Evolutionary conservation across 73 alveolate species (phyloP).

Genomic region (Paramecium biaurelia): DNA sequence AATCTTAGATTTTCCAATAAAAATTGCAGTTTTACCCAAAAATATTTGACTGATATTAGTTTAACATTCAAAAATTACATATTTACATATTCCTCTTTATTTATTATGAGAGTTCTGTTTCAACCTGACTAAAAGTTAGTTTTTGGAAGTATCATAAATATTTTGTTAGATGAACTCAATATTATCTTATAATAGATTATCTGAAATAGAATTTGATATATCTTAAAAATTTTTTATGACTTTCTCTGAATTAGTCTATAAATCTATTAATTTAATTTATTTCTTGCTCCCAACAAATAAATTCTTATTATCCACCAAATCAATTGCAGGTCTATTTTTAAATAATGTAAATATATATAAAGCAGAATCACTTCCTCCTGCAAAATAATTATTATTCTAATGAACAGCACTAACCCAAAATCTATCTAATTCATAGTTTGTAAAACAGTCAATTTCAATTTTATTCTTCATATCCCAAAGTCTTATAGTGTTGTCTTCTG

Average conservation of each 20-base stretch:
- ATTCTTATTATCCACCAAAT: constrained; percentile 60
- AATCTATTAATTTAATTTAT: constrained; percentile 46
- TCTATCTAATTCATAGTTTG: constrained; percentile 89
- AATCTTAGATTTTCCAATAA: constrained; percentile 53
- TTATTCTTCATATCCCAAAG: constrained; percentile 93
- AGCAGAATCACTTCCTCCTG: constrained; percentile 94
- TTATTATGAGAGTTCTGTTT: constrained; percentile 19
- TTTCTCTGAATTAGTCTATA: not conserved
- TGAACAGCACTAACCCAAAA: constrained; percentile 92
- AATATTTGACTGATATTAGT: constrained; percentile 29
- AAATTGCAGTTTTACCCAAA: constrained; percentile 55
- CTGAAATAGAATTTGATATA: constrained; percentile 12
- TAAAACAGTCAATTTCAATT: constrained; percentile 74
- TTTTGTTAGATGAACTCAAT: constrained; percentile 69
- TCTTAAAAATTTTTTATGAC: constrained; percentile 44
- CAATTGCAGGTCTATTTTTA: constrained; percentile 81
- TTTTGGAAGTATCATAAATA: constrained; percentile 30
- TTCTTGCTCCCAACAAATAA: constrained; percentile 69
- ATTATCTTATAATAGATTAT: constrained; percentile 66
- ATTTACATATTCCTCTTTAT: not conserved
- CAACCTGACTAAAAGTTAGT: constrained; percentile 23
- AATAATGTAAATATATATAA: constrained; percentile 85
- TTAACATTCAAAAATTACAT: not conserved
- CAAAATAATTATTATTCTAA: constrained; percentile 83
- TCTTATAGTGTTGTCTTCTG: constrained; percentile 93